Conservation (phyloP, 768 basidiomycete genomes). For the Ephemerocybe angulata region DNA sequence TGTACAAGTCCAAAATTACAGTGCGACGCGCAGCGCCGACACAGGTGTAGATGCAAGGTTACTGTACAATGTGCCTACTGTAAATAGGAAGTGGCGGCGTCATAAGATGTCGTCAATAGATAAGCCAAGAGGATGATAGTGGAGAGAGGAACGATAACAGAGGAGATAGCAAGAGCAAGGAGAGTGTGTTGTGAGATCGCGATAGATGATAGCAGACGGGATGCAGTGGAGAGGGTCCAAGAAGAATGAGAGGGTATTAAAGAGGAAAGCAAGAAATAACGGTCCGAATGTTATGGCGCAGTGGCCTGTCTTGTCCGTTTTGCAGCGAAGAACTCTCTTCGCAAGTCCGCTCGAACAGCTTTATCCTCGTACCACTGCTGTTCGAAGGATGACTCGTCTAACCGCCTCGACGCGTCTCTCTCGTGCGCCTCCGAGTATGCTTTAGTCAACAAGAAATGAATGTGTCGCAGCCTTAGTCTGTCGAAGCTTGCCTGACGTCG, state of each 20-base stretch:
- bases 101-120: neutral
- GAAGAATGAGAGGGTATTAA: neutral
- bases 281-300: neutral
- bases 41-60: neutral
- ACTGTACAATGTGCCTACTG: neutral
- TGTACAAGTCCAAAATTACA: neutral
- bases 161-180: neutral
- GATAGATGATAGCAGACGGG: neutral
- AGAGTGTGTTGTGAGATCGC: no score
- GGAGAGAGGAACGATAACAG: neutral
- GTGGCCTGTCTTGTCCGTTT: slow-evolving; percentile 12
- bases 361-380: slow-evolving; percentile 33
- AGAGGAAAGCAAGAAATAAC: neutral
- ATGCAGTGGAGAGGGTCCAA: neutral
- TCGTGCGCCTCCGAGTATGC: slow-evolving; percentile 28
- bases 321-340: slow-evolving; percentile 24
- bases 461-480: slow-evolving; percentile 30
- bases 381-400: slow-evolving; percentile 27
- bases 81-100: neutral
- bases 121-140: neutral
- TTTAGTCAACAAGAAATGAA: slow-evolving; percentile 28
- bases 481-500: slow-evolving; percentile 28
- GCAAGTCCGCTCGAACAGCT: slow-evolving; percentile 26
- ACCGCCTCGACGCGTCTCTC: slow-evolving; percentile 21
- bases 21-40: neutral